Evolutionary conservation across 306 rosid genomes (phyloP), one percentile per base, ranked within the genome.

Genomic region (Quercus robur): DNA sequence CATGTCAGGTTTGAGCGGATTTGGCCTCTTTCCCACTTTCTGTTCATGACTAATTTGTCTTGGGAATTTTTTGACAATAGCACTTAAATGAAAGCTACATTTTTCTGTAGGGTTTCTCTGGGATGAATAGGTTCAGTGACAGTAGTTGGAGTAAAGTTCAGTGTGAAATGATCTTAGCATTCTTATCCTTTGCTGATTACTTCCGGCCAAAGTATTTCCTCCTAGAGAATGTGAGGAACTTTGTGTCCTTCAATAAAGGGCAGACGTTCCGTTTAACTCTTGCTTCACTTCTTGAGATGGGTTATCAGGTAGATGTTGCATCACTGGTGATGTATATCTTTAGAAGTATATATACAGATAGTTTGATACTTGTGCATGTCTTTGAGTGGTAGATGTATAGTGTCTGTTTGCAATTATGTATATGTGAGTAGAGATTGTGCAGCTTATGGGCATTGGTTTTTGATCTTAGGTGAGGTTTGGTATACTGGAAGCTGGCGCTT

Each of bases 91-190:
- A 75, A 31, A 35, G 31, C 46, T 66, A 2, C 77, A 15, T 79
- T 51, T 52, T 82, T 67, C 74, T 77, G 59, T 87, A 93, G 97
- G 99, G 99, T 38, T 95, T 95, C 87, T 95, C 99, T 33, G 99
- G 99, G 67, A 95, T 95, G 99, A 95, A 95, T 74, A 87, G 99
- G 77, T 95, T 95, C 83, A 95, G 89, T 76, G 89, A 87, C 58
- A 86, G 99, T 79, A 88, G 92, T 56, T 95, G 99, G 99, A 95
- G 99, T 85, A 95, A 93, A 87, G 99, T 95, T 64, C 99, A 95
- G 85, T 95, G 99, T 59, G 99, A 93, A 77, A 95, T 95, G 99
- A 93, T 95, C 73, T 78, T 95, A 55, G 99, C 99, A 8, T 95
- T 95, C 89, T 86, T 95, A 56, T 93, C 99, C 54, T 95, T 93